Base-by-base conservation (phyloP, 176 grass and related monocot species). In the Carex pumila region DNA sequence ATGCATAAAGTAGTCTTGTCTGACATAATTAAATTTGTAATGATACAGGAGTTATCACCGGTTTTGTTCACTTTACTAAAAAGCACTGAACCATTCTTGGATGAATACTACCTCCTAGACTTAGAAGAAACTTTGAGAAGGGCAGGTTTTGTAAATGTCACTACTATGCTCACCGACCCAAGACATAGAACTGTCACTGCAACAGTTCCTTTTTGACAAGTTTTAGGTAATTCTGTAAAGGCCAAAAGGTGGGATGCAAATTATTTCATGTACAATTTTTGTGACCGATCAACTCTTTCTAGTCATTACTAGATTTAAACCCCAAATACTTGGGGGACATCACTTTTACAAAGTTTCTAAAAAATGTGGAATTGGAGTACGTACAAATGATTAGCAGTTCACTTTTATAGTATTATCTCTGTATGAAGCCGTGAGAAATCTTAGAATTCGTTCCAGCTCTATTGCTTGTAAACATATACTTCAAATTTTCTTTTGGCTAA, bases 141-240 rank as follows among this genome's bases (percentile, higher is more conserved):
- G 60, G 90, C 84, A 6, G 92, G 92, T 9, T 94, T 97, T 83
- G 85, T 89, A 37, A 83, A 91, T 82, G 86, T 97, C 58, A 84
- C 73, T 58, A 86, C 92, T 12, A 85, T 92, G 30, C 87, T 97
- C 34, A 94, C 94, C 1, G 87, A 90, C 54, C 88, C 94, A 3
- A 94, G 94, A 80, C 94, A 97, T 65, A 89, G 92, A 90, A 97
- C 94, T 79, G 90, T 97, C 55, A 97, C 92, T 25, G 94, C 88
- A 52, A 94, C 92, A 7, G 87, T 97, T 41, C 92, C 90, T 50
- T 83, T 86, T 7, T 90, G 64, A 87, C 32, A 83, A 50, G 18
- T 22, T 63, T 54, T 55, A 31, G 45, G 21, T 11, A 53, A 34
- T 69, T 32, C 49, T 3, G 21, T 54, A 77, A 45, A 56, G 71